These are phyloP conservation scores for Emergomyces orientalis DNA, from an alignment of 2,329 filamentous ascomycete genomes.

Conservation along the genomic window DNA sequence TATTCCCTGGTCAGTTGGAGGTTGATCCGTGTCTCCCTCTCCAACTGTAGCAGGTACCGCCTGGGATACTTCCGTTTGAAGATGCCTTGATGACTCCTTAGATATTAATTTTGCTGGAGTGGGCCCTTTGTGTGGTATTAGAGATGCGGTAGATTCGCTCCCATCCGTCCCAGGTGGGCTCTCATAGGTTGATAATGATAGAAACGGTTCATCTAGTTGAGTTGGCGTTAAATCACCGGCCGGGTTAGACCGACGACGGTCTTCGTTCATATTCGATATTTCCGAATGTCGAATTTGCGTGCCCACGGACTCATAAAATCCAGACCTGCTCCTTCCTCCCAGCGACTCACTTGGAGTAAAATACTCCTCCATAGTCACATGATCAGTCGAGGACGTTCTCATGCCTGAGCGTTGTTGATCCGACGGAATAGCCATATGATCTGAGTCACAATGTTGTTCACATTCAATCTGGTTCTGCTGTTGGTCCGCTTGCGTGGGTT, in stretches of 20 bases:
- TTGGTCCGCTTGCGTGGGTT: background rate
- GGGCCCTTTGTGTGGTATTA: slow-evolving; percentile 21
- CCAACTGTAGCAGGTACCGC: background rate
- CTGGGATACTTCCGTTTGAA: slow-evolving; percentile 19
- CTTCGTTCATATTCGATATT: background rate
- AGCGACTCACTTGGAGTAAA: slow-evolving; percentile 2
- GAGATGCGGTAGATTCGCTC: slow-evolving; percentile 15
- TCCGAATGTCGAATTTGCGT: background rate
- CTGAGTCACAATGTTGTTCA: background rate
- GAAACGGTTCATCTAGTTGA: background rate
- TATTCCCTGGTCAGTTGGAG: slow-evolving; percentile 15
- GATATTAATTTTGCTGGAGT: slow-evolving; percentile 19
- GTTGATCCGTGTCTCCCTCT: background rate
- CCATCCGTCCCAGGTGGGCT: background rate
- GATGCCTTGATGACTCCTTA: slow-evolving; percentile 15
- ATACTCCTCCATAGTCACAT: background rate
- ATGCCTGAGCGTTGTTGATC: background rate
- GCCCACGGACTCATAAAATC: background rate
- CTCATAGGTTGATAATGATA: background rate
- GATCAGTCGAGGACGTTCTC: background rate
- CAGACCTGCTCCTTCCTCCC: background rate
- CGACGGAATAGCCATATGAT: background rate
- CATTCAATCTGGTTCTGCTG: background rate
- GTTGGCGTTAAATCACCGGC: background rate
- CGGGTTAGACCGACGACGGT: background rate